Percentiles rank a stretch among this genome's conserved stretches.
Evolutionary conservation across 768 basidiomycete genomes (phyloP).

Genomic region (Trametes villosa): DNA sequence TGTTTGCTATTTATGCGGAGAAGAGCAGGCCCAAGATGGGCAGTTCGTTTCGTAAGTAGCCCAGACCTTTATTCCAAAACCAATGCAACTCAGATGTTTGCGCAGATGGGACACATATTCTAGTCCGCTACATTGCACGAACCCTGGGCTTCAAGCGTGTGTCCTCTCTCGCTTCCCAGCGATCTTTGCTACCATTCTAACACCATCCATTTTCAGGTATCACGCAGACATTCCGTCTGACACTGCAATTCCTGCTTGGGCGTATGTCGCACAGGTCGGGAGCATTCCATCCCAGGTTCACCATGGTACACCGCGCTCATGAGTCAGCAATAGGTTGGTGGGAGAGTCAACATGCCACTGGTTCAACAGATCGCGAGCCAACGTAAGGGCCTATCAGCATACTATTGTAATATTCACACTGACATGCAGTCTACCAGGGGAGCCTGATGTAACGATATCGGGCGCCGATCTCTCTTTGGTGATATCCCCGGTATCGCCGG

Average conservation of each 20-base stretch:
- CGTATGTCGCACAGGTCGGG: not conserved
- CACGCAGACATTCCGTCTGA: not conserved
- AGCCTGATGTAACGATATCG: not conserved
- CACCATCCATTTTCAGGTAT: not conserved
- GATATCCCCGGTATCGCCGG: not conserved
- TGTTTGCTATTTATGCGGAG: no score
- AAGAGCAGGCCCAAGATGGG: no score
- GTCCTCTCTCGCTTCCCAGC: no score
- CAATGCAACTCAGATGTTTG: no score
- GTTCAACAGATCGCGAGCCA: not conserved
- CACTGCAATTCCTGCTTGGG: conserved; percentile 9
- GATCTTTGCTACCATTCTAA: not conserved
- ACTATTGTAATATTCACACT: no score
- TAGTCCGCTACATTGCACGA: no score
- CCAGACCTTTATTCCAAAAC: no score
- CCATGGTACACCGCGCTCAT: not conserved
- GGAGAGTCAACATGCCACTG: not conserved
- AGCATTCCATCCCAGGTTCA: not conserved
- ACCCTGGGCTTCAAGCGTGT: no score
- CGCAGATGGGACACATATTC: no score
- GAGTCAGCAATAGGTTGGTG: not conserved
- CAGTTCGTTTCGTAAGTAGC: no score
- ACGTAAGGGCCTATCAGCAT: no score
- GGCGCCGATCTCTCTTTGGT: not conserved
- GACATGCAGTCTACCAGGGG: not conserved